These are phyloP conservation scores for Gonapodya prolifera DNA, from an alignment of 192 early-diverging fungal genomes.

Conservation along the genomic window DNA sequence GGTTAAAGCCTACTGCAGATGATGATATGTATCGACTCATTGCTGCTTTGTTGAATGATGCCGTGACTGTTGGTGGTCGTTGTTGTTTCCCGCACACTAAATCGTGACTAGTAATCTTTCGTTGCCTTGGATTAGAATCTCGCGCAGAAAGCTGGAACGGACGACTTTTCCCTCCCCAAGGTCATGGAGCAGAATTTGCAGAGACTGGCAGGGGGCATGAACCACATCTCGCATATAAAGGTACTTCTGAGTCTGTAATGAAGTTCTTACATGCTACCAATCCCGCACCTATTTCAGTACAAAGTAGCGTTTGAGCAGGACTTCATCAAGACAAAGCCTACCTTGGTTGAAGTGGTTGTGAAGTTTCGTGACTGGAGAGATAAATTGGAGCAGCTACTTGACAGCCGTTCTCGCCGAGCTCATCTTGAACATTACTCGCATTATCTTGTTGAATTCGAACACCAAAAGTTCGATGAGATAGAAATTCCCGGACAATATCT, in stretches of 20 bases:
- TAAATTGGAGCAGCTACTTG: conserved; percentile 75
- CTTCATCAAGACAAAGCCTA: conserved; percentile 82
- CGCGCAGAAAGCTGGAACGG: conserved; percentile 4
- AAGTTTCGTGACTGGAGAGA: conserved; percentile 87
- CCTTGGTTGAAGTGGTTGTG: conserved; percentile 68
- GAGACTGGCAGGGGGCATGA: conserved; percentile 5
- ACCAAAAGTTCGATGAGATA: conserved; percentile 98
- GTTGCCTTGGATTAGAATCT: not conserved
- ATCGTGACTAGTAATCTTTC: conserved; percentile 4
- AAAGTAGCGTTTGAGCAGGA: conserved; percentile 71
- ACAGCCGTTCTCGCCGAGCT: conserved; percentile 65
- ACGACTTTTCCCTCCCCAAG: not conserved
- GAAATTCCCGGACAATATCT: conserved; percentile 97
- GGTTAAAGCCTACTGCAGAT: conserved; percentile 85
- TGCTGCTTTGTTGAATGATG: conserved; percentile 82
- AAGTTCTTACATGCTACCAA: not conserved
- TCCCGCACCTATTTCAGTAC: conserved; percentile 19
- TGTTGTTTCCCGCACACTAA: not conserved
- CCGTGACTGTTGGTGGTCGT: conserved; percentile 53
- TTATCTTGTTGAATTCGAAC: conserved; percentile 95
- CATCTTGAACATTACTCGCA: conserved; percentile 79
- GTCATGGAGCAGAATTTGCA: not conserved
- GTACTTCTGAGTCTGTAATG: not conserved
- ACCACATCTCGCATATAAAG: not conserved
- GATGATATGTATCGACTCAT: conserved; percentile 97